phyloP scores from a whole-genome alignment of 2,329 filamentous ascomycete genomes.

The Monilinia aucupariae region DNA sequence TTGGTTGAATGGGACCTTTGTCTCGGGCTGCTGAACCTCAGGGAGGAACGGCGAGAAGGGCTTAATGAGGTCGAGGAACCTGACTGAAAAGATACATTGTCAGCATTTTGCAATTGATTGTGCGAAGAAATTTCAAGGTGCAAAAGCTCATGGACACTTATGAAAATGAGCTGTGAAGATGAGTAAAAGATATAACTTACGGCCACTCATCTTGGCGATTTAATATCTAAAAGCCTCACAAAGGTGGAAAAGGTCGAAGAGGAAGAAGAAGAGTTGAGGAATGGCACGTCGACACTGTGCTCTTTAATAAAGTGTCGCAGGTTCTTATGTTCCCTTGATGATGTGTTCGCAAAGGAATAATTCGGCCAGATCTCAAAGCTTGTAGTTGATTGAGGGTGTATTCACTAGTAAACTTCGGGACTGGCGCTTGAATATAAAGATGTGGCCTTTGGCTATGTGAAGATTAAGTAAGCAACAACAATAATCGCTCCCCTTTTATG shows the following conservation, averaged over 20 bases:
- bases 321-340: constrained; percentile 23
- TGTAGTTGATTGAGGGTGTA: constrained; percentile 18
- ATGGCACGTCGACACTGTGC: constrained; percentile 28
- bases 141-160: constrained; percentile 6
- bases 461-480: constrained; percentile 6
- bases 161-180: constrained; percentile 6
- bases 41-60: constrained; percentile 99
- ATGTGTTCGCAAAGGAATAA: constrained; percentile 27
- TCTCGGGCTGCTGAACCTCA: constrained; percentile 97
- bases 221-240: constrained; percentile 35
- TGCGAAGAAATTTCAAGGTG: constrained; percentile 21
- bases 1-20: constrained; percentile 98
- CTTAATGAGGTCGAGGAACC: constrained; percentile 99
- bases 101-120: constrained; percentile 24
- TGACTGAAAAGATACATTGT: constrained; percentile 54
- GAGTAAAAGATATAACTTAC: constrained; percentile 33
- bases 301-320: constrained; percentile 22
- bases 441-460: constrained; percentile 23
- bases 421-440: constrained; percentile 17
- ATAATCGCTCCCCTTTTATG: constrained; percentile 13
- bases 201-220: constrained; percentile 41
- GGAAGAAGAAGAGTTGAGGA: constrained; percentile 28
- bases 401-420: constrained; percentile 25
- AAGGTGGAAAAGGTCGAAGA: constrained; percentile 36
- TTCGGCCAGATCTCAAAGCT: constrained; percentile 30